phyloP scores from a whole-genome alignment of 768 basidiomycete species.

The Ramaria rubella region DNA sequence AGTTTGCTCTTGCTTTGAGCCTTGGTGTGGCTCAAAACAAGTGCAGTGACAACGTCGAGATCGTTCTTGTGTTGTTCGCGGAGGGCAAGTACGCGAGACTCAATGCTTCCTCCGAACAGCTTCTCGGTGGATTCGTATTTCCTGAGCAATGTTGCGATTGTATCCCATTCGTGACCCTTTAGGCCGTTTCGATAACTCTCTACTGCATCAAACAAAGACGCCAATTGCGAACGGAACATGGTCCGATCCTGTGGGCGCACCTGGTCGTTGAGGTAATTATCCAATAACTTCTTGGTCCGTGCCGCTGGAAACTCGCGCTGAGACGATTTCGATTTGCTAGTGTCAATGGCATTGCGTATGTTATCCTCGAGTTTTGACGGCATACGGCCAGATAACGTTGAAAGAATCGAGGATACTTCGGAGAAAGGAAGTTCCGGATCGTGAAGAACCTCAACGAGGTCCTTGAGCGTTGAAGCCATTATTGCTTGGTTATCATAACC shows the following conservation, averaged over 20 bases:
- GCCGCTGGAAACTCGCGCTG: conserved; percentile 79
- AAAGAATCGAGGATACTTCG: conserved; percentile 75
- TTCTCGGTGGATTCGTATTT: conserved; percentile 84
- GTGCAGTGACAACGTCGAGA: conserved; percentile 76
- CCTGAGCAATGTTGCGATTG: conserved; percentile 68
- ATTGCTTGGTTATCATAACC: conserved; percentile 95
- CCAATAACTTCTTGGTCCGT: conserved; percentile 80
- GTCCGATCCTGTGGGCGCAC: conserved; percentile 74
- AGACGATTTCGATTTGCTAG: conserved; percentile 65
- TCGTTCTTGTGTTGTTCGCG: conserved; percentile 91
- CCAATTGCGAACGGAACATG: conserved; percentile 70
- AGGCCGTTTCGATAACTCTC: conserved; percentile 77
- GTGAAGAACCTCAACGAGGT: conserved; percentile 74
- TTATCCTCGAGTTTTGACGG: conserved; percentile 85
- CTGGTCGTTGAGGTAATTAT: conserved; percentile 76
- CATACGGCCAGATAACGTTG: conserved; percentile 88
- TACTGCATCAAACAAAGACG: conserved; percentile 63
- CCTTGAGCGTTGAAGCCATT: conserved; percentile 81
- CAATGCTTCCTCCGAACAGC: conserved; percentile 90
- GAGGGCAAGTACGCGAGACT: conserved; percentile 82
- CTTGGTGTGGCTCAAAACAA: conserved; percentile 94
- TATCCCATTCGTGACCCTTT: conserved; percentile 78
- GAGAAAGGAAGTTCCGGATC: conserved; percentile 86
- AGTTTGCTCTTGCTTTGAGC: conserved; percentile 89
- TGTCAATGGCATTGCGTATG: conserved; percentile 72